Evolutionary conservation across 73 alveolate species (phyloP).

Genomic region (Tetrahymena borealis): DNA sequence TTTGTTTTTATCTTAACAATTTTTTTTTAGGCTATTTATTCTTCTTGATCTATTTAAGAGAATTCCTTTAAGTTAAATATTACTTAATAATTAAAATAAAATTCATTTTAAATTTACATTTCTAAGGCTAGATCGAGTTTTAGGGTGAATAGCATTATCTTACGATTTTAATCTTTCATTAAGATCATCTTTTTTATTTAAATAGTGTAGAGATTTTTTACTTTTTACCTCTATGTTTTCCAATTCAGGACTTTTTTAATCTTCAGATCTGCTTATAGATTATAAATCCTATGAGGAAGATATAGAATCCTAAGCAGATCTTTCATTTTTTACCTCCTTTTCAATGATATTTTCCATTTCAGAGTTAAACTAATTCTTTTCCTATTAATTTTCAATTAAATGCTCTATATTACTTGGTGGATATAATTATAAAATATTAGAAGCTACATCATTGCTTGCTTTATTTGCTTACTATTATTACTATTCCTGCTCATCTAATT

Average conservation of each 20-base stretch:
- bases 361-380: background rate
- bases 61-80: background rate
- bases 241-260: background rate
- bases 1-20: background rate
- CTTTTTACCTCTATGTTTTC: background rate
- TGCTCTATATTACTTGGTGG: background rate
- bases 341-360: background rate
- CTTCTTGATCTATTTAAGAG: background rate
- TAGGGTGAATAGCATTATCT: background rate
- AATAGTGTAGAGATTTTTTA: background rate
- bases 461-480: too few relatives aligned
- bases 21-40: background rate
- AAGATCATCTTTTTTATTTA: background rate
- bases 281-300: background rate
- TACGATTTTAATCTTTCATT: background rate
- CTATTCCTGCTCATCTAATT: too few relatives aligned
- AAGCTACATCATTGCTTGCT: too few relatives aligned
- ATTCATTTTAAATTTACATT: background rate
- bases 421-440: too few relatives aligned
- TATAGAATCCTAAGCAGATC: background rate
- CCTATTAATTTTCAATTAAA: background rate
- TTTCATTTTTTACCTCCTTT: background rate
- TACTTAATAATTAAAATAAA: background rate
- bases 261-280: background rate
- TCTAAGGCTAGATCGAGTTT: background rate